Evolutionary conservation across 2,329 filamentous ascomycete genomes (phyloP).

Genomic region (Cladosporium sp.): DNA sequence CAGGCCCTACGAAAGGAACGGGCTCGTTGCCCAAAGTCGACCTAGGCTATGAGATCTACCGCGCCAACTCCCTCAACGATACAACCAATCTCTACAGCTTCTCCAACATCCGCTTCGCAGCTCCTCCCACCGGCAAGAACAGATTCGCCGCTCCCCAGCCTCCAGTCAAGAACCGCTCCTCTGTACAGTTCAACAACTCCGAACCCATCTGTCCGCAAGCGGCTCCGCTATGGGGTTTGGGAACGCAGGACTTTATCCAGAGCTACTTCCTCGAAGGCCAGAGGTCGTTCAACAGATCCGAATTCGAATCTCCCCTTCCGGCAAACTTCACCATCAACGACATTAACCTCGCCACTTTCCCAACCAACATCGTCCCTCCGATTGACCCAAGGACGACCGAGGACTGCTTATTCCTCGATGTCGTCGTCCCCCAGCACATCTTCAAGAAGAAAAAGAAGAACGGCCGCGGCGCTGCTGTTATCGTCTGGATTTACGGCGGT

Average conservation of each 20-base stretch:
- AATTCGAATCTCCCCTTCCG: not conserved
- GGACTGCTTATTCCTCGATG: conserved; percentile 40
- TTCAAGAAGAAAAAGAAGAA: conserved; percentile 25
- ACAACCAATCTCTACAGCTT: conserved; percentile 46
- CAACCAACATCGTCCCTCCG: conserved; percentile 16
- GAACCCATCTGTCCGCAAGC: conserved; percentile 45
- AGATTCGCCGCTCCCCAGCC: conserved; percentile 46
- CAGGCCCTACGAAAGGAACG: conserved; percentile 4
- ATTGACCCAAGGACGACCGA: conserved; percentile 32
- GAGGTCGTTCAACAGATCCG: conserved; percentile 6
- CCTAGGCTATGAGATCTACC: conserved; percentile 51
- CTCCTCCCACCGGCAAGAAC: conserved; percentile 48
- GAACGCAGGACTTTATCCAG: conserved; percentile 32
- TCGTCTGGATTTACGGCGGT: conserved; percentile 49
- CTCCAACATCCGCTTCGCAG: conserved; percentile 54
- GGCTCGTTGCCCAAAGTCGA: conserved; percentile 39
- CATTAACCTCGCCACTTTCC: conserved; percentile 21
- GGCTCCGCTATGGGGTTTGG: conserved; percentile 40
- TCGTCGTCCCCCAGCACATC: conserved; percentile 33
- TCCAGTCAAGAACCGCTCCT: conserved; percentile 38
- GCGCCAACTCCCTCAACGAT: conserved; percentile 42
- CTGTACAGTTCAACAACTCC: conserved; percentile 43
- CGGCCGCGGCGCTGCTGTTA: conserved; percentile 34
- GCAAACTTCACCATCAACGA: conserved; percentile 1
- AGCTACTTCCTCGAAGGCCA: conserved; percentile 30